These are phyloP conservation scores for Tolypocladium inflatum DNA, from an alignment of 2,329 filamentous ascomycete genomes.

Conservation along the genomic window DNA sequence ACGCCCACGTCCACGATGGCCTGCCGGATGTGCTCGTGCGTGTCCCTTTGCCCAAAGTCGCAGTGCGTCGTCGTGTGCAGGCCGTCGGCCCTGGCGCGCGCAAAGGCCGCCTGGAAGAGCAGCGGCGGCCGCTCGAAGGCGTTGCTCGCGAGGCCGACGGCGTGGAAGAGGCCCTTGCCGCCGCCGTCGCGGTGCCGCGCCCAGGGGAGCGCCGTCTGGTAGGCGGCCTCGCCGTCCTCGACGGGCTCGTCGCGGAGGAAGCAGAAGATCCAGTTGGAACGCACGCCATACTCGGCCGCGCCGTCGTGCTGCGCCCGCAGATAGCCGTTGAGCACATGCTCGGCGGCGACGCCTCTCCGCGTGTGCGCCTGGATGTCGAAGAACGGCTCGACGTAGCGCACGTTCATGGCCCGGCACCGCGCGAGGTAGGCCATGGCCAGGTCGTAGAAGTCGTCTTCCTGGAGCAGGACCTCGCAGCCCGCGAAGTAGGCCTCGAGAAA, in stretches of 20 bases:
- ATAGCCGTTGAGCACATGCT: conserved; percentile 54
- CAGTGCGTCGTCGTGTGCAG: conserved; percentile 38
- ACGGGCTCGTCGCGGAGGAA: conserved; percentile 60
- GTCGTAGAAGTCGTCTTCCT: conserved; percentile 59
- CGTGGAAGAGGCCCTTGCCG: conserved; percentile 30
- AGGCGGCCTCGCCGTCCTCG: conserved; percentile 59
- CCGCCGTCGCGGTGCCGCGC: conserved; percentile 11
- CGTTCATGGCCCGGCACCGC: conserved; percentile 50
- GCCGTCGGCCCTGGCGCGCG: conserved; percentile 25
- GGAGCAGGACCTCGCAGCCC: conserved; percentile 63
- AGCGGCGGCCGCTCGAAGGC: conserved; percentile 33
- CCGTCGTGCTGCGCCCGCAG: conserved; percentile 48
- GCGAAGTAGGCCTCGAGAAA: conserved; percentile 68
- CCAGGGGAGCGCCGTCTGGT: conserved; percentile 33
- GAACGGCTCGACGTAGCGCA: conserved; percentile 65
- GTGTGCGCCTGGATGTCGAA: conserved; percentile 71
- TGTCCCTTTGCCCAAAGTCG: conserved; percentile 40
- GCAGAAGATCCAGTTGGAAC: conserved; percentile 58
- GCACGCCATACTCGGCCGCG: conserved; percentile 50
- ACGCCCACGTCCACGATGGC: conserved; percentile 52
- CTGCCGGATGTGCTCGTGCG: conserved; percentile 40
- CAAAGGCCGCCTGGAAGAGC: conserved; percentile 31
- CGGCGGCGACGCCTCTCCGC: conserved; percentile 48
- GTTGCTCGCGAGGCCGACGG: conserved; percentile 36
- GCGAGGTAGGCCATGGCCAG: conserved; percentile 62